Base-by-base conservation (phyloP, 805 yeast genomes). In the Candida sphagnicola region DNA sequence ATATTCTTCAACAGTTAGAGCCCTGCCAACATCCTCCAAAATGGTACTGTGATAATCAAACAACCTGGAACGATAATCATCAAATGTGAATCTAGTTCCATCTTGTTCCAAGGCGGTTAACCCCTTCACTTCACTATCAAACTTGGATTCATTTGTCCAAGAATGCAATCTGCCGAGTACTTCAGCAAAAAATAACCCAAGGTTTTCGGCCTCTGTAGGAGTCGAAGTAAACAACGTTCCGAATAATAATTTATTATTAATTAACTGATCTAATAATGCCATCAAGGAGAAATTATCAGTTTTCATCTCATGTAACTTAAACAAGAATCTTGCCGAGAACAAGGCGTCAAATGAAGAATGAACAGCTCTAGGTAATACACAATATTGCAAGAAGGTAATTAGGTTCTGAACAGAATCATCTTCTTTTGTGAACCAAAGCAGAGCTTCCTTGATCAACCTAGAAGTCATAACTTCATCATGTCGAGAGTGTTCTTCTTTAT, bases 321-420 rank as follows among this genome's bases (percentile, higher is more conserved):
- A 71, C 6, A 88, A 45, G 51, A 89, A 86, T 39, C 70, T 67
- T 0, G 85, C 77, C 25, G 80, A 60, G 53, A 65, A 90, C 0
- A 84, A 67, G 0, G 96, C 95, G 62, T 89, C 97, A 45, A 82
- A 75, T 0, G 95, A 79, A 0, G 96, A 85, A 46, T 83, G 88
- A 2, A 83, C 57, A 3, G 81, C 72, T 46, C 97, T 69, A 8
- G 96, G 96, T 10, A 89, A 58, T 5, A 87, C 49, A 57, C 96
- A 87, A 38, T 60, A 56, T 43, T 82, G 81, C 25, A 87, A 53
- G 34, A 87, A 75, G 1, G 60, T 21, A 15, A 37, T 34, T 2
- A 47, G 19, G 30, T 46, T 45, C 10, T 18, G 21, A 15, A 18
- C 16, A 3, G 42, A 45, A 4, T 14, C 18, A 19, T 50, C 59